Evolutionary conservation across 306 rosid genomes (phyloP), one percentile per base, ranked within the genome.

Genomic region (Dalbergia cochinchinensis): DNA sequence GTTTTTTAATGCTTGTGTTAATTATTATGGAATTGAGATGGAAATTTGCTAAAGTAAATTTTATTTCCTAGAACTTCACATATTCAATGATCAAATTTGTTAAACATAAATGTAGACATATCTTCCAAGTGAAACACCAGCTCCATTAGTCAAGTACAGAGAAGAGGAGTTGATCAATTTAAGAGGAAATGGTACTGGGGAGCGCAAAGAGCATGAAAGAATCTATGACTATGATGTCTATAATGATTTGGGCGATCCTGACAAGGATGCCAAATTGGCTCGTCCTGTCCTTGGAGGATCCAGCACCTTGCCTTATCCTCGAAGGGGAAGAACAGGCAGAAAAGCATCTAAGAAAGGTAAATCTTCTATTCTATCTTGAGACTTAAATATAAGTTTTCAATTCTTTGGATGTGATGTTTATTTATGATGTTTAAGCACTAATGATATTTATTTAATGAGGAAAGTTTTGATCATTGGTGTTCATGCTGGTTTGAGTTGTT

Each of bases 241-340:
- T 86, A 93, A 93, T 68, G 94, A 93, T 80, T 79, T 93, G 74
- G 97, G 92, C 0, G 77, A 84, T 4, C 89, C 94, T 0, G 92
- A 88, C 67, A 35, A 48, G 19, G 86, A 87, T 11, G n/a, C 41
- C 34, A 22, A 58, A 1, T 66, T 78, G 50, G 90, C 79, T 34
- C 97, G 97, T 60, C 94, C 89, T 0, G 83, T 86, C 76, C 94
- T 93, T 6, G 98, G 98, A 69, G 98, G 97, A 53, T 83, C 88
- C 18, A 80, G 59, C 37, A 53, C 53, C 42, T 86, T 83, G 37
- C 97, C 98, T 69, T 93, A 93, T 71, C 98, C 98, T 69, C 89
- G 98, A 2, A 83, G 98, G 34, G 97, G 94, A 60, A 88, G 98
- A 87, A 93, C 97, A 0, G 97, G 94, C 22, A 80, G 97, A 80